Conservation (phyloP, 345 rosid species). For the Populus nigra region DNA sequence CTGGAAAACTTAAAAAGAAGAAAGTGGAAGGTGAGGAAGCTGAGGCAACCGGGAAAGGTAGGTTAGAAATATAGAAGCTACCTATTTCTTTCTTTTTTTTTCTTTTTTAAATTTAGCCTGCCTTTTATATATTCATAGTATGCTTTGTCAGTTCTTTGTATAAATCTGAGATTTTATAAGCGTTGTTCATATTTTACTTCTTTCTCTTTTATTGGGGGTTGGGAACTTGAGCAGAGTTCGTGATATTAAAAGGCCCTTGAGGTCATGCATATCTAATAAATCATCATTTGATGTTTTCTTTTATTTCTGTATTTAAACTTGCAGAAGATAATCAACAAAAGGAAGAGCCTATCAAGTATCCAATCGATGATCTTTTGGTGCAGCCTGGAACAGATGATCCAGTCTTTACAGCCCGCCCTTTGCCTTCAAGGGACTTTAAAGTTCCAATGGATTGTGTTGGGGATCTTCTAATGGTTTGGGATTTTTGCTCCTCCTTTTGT, state of each 20-base stretch:
- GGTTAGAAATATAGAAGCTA: constrained; percentile 22
- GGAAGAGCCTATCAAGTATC: constrained; percentile 63
- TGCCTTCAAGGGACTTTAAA: constrained; percentile 73
- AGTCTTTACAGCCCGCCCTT: constrained; percentile 63
- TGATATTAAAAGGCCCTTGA: background rate
- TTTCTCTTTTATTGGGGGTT: background rate
- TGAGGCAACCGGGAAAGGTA: constrained; percentile 28
- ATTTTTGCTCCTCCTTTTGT: constrained; percentile 82
- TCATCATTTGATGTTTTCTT: constrained; percentile 3
- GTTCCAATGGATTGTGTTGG: constrained; percentile 75
- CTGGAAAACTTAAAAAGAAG: constrained; percentile 54
- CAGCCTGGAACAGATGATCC: constrained; percentile 68
- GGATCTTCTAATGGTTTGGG: constrained; percentile 95
- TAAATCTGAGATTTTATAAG: background rate
- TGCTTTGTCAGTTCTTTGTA: background rate
- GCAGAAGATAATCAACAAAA: constrained; percentile 43
- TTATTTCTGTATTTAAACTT: constrained; percentile 23
- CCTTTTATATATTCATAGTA: background rate
- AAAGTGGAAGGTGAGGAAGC: constrained; percentile 49
- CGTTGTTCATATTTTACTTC: background rate
- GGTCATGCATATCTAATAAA: background rate
- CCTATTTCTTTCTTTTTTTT: background rate
- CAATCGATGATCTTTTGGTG: constrained; percentile 85
- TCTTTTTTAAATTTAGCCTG: background rate
- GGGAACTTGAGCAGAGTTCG: background rate